Evolutionary conservation across 352 stramenopile genomes (phyloP).

Genomic region (Phytopythium aichiense): DNA sequence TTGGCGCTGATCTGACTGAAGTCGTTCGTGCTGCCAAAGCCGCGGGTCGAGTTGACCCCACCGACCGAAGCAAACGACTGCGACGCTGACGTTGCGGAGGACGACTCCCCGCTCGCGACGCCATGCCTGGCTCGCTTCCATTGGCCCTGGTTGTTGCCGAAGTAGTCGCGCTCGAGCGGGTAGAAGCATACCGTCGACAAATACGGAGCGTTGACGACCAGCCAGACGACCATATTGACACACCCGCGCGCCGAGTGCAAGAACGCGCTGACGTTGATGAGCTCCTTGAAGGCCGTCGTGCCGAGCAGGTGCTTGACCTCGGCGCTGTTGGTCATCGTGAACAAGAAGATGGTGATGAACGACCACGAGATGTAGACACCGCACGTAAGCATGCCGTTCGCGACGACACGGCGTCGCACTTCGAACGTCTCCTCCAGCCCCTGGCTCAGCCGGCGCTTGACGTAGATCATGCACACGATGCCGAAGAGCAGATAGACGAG

Average conservation of each 20-base stretch:
- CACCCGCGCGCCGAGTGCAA: constrained; percentile 66
- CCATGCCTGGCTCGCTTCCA: neutral
- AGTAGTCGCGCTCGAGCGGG: constrained; percentile 1
- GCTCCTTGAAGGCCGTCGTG: constrained; percentile 37
- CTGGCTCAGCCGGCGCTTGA: constrained; percentile 64
- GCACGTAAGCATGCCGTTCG: constrained; percentile 74
- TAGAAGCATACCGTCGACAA: constrained; percentile 37
- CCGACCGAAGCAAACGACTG: constrained; percentile 16
- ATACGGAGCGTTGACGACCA: constrained; percentile 69
- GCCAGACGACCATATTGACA: constrained; percentile 87
- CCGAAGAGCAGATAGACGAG: constrained; percentile 76
- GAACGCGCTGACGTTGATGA: constrained; percentile 79
- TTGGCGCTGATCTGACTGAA: neutral
- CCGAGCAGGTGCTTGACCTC: constrained; percentile 32
- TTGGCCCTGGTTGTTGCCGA: too few species aligned
- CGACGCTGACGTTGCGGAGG: constrained; percentile 8
- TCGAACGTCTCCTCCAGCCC: constrained; percentile 86
- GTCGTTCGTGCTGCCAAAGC: neutral
- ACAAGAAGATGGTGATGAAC: constrained; percentile 61
- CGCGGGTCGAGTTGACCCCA: constrained; percentile 14
- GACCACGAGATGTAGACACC: constrained; percentile 86
- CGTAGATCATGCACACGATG: constrained; percentile 65
- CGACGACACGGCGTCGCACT: constrained; percentile 70
- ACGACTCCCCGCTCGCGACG: neutral
- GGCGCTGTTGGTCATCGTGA: constrained; percentile 54